Conservation (phyloP, 306 rosid genomes). For the Senna tora region DNA sequence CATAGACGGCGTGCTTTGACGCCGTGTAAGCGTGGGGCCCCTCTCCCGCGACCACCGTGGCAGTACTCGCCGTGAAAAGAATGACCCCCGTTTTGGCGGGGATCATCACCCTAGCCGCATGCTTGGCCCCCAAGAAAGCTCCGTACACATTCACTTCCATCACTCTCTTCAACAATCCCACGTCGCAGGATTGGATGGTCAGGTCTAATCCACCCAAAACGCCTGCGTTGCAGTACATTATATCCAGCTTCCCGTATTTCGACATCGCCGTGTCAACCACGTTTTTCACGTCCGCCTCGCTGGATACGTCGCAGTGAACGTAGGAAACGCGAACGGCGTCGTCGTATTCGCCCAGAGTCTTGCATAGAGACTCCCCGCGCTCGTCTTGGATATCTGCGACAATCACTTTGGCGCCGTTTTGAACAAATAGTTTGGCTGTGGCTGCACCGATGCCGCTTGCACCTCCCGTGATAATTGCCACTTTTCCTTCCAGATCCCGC, state of each 20-base stretch:
- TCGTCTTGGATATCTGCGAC: conserved; percentile 76
- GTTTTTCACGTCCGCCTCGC: conserved; percentile 53
- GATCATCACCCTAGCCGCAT: conserved; percentile 67
- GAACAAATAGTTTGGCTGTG: conserved; percentile 55
- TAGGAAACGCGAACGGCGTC: conserved; percentile 35
- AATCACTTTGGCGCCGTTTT: conserved; percentile 69
- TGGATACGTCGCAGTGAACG: conserved; percentile 62
- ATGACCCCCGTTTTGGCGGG: conserved; percentile 56
- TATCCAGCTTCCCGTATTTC: conserved; percentile 61
- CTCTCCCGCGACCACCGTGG: conserved; percentile 45
- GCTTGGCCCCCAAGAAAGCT: conserved; percentile 69
- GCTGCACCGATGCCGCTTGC: conserved; percentile 78
- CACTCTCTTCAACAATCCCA: conserved; percentile 55
- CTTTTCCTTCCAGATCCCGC: conserved; percentile 64
- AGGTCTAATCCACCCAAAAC: conserved; percentile 34
- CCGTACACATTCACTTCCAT: conserved; percentile 67
- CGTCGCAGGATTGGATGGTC: conserved; percentile 18
- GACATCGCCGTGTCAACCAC: conserved; percentile 54
- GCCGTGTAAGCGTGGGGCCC: conserved; percentile 53
- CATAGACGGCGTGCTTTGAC: conserved; percentile 75
- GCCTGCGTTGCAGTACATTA: conserved; percentile 79
- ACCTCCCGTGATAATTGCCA: conserved; percentile 78
- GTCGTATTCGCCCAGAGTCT: conserved; percentile 31
- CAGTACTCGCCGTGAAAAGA: conserved; percentile 62
- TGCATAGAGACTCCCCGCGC: conserved; percentile 53